Percentiles rank a stretch among this genome's conserved stretches.
Conservation (phyloP, 768 basidiomycete genomes). For the Ramaria rubella region DNA sequence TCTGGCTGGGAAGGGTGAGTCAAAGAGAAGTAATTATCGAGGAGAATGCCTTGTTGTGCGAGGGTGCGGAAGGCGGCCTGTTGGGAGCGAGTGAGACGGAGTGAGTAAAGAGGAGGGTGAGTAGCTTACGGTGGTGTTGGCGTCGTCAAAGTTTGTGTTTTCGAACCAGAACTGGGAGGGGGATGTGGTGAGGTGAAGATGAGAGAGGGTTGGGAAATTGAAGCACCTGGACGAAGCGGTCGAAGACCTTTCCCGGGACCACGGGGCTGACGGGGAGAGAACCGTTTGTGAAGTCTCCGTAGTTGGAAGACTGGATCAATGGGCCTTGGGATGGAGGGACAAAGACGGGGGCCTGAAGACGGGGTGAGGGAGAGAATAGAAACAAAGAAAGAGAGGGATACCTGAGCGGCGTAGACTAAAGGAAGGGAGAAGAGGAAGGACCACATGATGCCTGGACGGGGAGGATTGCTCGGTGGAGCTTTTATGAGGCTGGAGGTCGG, state of each 20-base stretch:
- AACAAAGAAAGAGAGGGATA: too few species aligned
- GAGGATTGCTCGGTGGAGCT: too few species aligned
- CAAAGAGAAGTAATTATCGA: slow-evolving; percentile 40
- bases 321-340: slow-evolving; percentile 25
- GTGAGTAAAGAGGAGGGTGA: background rate
- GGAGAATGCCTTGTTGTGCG: slow-evolving; percentile 42
- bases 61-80: slow-evolving; percentile 30
- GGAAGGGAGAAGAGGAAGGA: background rate
- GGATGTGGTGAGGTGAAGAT: slow-evolving; percentile 4
- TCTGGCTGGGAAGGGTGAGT: slow-evolving; percentile 62
- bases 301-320: slow-evolving; percentile 26
- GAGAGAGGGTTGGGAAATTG: background rate
- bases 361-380: too few species aligned
- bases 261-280: slow-evolving; percentile 35
- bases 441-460: too few species aligned
- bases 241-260: slow-evolving; percentile 39
- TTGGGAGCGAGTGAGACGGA: background rate
- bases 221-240: slow-evolving; percentile 38
- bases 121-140: slow-evolving; percentile 13
- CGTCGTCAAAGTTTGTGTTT: slow-evolving; percentile 47
- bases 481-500: too few species aligned
- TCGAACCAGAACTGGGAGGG: slow-evolving; percentile 48
- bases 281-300: slow-evolving; percentile 36
- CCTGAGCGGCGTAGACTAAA: slow-evolving; percentile 2
- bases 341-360: too few species aligned